Base-by-base conservation (phyloP, 2,329 filamentous ascomycete genomes). In the Monosporascus sp. region DNA sequence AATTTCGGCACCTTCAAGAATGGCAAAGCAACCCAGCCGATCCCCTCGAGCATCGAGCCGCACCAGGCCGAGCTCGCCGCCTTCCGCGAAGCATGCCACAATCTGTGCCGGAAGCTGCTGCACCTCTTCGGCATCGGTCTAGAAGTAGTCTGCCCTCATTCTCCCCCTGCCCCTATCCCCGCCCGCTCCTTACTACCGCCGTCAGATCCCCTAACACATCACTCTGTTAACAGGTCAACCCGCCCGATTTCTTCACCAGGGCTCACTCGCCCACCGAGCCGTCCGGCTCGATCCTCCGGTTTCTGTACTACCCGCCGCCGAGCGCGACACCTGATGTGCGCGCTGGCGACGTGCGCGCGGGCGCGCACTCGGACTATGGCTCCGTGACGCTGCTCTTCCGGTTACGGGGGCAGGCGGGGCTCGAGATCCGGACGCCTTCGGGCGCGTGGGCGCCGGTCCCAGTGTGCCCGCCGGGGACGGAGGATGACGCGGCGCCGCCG, bases 291-390 rank as follows among this genome's bases (percentile, higher is more conserved):
- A 88, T 82, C 63, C 76, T 90, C 15, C 84, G 89, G 31, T 77
- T 89, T 59, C 82, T 97, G 1, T 83, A 84, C 70, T 92, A 90
- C 70, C 88, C 87, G 1, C 78, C 83, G 1, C 73, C 77, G 7
- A 60, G 65, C 39, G 63, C 69, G 47, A 63, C 70, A 8, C 75
- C 75, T 7, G 63, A 68, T 11, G 70, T 83, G 60, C 61, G 76
- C 37, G 50, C 64, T 56, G 64, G 74, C 51, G 89, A 93, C 64
- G 82, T 97, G 55, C 86, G 93, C 27, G 93, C 93, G 6, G 94
- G 93, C 53, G 91, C 93, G 0, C 93, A 97, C 70, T 93, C 88
- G 5, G 92, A 97, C 73, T 96, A 96, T 71, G 84, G 84, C 52
- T 82, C 79, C 54, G 71, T 87, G 53, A 87, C 83, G 2, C 74